Conservation (phyloP, 148 eudicot species). For the Rhododendron mucronatum region DNA sequence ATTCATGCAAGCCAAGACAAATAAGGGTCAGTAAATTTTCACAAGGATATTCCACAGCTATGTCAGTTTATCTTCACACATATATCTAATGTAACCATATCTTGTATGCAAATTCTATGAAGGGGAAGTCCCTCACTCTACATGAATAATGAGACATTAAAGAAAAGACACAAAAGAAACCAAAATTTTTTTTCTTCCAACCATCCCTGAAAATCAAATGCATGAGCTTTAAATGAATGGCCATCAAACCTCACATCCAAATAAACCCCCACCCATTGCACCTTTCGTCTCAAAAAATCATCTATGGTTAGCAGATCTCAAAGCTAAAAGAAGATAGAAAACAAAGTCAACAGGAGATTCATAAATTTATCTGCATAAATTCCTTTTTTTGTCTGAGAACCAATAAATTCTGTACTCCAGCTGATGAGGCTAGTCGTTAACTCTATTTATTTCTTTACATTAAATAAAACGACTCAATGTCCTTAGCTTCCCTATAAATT, state of each 20-base stretch:
- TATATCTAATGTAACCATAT: neutral
- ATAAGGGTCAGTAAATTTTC: neutral
- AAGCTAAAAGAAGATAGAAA: neutral
- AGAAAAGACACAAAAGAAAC: neutral
- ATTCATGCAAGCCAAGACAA: constrained; percentile 2
- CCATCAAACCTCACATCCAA: neutral
- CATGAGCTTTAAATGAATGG: neutral
- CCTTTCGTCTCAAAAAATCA: neutral
- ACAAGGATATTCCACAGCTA: neutral
- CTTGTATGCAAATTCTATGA: neutral
- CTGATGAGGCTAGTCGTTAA: neutral
- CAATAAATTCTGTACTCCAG: neutral
- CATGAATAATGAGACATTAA: neutral
- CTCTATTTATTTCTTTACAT: neutral
- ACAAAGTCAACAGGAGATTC: neutral
- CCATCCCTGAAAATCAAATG: neutral
- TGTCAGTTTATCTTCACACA: neutral
- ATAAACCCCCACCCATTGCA: neutral
- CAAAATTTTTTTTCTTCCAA: neutral
- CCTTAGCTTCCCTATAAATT: neutral
- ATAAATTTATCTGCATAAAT: neutral
- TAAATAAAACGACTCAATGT: neutral
- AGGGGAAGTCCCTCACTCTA: neutral
- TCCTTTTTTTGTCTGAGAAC: too few relatives aligned
- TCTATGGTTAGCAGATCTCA: neutral